Conservation (phyloP, 108 stramenopile genomes). For the Fistulifera pelliculosa region DNA sequence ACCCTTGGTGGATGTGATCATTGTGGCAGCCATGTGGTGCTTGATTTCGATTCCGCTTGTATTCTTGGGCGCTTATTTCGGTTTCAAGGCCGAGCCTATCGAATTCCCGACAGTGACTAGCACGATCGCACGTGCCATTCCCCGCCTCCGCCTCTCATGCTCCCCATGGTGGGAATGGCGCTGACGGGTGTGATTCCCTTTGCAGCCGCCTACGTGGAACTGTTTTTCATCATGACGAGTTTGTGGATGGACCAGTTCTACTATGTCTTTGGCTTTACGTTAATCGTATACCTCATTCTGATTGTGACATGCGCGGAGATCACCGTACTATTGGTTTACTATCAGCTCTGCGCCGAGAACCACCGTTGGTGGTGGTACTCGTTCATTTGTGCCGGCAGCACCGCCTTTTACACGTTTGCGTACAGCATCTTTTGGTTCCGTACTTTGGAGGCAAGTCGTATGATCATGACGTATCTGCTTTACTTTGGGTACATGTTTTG, state of each 20-base stretch:
- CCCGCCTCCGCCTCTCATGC: slow-evolving; percentile 78
- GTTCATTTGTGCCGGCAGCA: slow-evolving; percentile 89
- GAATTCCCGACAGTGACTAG: slow-evolving; percentile 83
- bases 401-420: slow-evolving; percentile 86
- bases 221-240: slow-evolving; percentile 97
- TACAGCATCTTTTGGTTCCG: slow-evolving; percentile 93
- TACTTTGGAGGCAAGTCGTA: slow-evolving; percentile 77
- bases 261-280: slow-evolving; percentile 98
- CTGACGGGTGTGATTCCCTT: slow-evolving; percentile 93
- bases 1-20: slow-evolving; percentile 86
- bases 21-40: slow-evolving; percentile 97
- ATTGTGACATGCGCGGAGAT: slow-evolving; percentile 93
- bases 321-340: slow-evolving; percentile 93
- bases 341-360: slow-evolving; percentile 97
- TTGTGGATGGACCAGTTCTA: slow-evolving; percentile 99
- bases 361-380: slow-evolving; percentile 99
- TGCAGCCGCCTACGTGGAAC: slow-evolving; percentile 96
- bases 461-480: slow-evolving; percentile 94
- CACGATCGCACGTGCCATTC: slow-evolving; percentile 89
- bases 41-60: slow-evolving; percentile 94
- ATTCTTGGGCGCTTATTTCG: slow-evolving; percentile 98
- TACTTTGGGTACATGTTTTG: slow-evolving; percentile 98
- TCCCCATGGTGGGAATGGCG: slow-evolving; percentile 65
- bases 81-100: slow-evolving; percentile 89
- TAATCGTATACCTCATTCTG: slow-evolving; percentile 92